These are phyloP conservation scores for Exidia glandulosa DNA, from an alignment of 768 basidiomycete species.

Conservation along the genomic window DNA sequence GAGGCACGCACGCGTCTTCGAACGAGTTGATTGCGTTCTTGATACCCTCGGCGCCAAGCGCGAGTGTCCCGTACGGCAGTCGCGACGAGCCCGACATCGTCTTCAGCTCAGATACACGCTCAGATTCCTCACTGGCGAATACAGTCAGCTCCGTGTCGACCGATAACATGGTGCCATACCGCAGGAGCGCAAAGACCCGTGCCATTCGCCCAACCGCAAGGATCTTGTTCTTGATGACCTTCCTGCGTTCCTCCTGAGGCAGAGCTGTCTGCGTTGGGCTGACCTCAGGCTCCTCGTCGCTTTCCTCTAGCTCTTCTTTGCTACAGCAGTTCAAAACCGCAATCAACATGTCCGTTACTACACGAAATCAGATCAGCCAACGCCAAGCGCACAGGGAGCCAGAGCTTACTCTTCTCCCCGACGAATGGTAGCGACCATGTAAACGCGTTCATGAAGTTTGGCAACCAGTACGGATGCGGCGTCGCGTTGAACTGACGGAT, in stretches of 20 bases:
- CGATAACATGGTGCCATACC: slow-evolving; percentile 17
- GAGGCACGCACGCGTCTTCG: slow-evolving; percentile 31
- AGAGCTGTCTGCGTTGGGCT: slow-evolving; percentile 11
- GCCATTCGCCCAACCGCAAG: slow-evolving; percentile 38
- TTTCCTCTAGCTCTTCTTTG: slow-evolving; percentile 37
- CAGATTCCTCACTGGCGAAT: slow-evolving; percentile 9
- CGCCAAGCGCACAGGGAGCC: neutral
- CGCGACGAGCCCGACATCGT: slow-evolving; percentile 23
- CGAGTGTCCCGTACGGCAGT: slow-evolving; percentile 26
- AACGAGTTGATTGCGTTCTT: slow-evolving; percentile 35
- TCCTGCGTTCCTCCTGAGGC: slow-evolving; percentile 22
- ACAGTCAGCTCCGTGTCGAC: neutral
- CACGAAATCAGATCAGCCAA: neutral
- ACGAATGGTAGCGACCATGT: slow-evolving; percentile 40
- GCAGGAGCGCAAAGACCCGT: slow-evolving; percentile 34
- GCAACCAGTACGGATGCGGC: slow-evolving; percentile 39
- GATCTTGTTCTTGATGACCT: slow-evolving; percentile 41
- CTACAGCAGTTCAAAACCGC: slow-evolving; percentile 39
- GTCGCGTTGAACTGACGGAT: slow-evolving; percentile 40
- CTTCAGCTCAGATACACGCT: slow-evolving; percentile 13
- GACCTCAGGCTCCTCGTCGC: slow-evolving; percentile 9
- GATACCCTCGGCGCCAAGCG: slow-evolving; percentile 35
- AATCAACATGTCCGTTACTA: slow-evolving; percentile 43
- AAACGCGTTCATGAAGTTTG: slow-evolving; percentile 45
- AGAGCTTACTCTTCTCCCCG: slow-evolving; percentile 26